A percentile compares a stretch with the other conserved stretches of the same genome.
phyloP scores from a whole-genome alignment of 1,139 yeast genomes.

The Yamadazyma taylorii region DNA sequence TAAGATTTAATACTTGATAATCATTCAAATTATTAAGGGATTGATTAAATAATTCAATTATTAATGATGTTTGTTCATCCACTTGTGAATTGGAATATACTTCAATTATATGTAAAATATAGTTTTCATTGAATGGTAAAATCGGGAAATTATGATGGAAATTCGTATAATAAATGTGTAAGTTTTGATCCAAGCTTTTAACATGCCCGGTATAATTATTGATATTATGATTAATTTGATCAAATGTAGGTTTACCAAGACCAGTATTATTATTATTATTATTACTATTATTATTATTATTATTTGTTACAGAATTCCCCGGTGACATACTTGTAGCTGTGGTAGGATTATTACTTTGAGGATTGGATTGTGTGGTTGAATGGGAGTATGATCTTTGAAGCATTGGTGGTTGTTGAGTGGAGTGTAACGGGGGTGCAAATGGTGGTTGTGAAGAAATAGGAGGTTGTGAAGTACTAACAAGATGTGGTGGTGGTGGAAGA shows the following conservation, averaged over 20 bases:
- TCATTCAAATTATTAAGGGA: slow-evolving; percentile 50
- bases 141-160: slow-evolving; percentile 60
- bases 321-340: too few relatives aligned
- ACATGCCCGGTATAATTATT: not conserved
- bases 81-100: slow-evolving; percentile 13
- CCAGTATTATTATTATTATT: not conserved
- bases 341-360: too few relatives aligned
- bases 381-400: not conserved
- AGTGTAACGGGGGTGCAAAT: not conserved
- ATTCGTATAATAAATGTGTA: slow-evolving; percentile 47
- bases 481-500: slow-evolving; percentile 5
- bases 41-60: slow-evolving; percentile 52
- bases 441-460: slow-evolving; percentile 11
- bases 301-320: too few relatives aligned
- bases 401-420: not conserved
- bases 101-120: slow-evolving; percentile 25
- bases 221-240: too few relatives aligned
- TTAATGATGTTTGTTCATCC: slow-evolving; percentile 37
- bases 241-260: too few relatives aligned
- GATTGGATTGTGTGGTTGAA: too few relatives aligned
- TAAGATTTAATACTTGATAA: slow-evolving; percentile 30
- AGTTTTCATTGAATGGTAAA: slow-evolving; percentile 49
- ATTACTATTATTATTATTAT: too few relatives aligned
- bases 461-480: slow-evolving; percentile 4
- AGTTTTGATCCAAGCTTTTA: slow-evolving; percentile 4